These are phyloP conservation scores for Gaertneriomyces semiglobifer DNA, from an alignment of 192 early-diverging fungal genomes.

Conservation along the genomic window DNA sequence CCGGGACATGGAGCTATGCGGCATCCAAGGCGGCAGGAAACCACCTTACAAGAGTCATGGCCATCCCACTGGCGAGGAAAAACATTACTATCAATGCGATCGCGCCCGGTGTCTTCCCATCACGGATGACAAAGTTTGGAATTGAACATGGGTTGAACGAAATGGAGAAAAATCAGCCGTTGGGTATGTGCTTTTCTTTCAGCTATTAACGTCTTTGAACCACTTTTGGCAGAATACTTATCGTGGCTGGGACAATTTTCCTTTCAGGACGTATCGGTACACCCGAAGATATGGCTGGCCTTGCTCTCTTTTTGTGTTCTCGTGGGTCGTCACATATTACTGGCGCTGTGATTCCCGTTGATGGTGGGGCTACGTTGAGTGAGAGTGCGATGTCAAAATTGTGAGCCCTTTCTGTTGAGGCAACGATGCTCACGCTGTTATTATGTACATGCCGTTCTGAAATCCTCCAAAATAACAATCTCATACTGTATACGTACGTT, in stretches of 20 bases:
- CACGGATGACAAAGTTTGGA: conserved; percentile 48
- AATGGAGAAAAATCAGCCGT: conserved; percentile 20
- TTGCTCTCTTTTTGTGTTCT: conserved; percentile 73
- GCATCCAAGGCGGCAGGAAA: conserved; percentile 55
- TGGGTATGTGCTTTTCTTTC: conserved; percentile 24
- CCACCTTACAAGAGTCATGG: conserved; percentile 49
- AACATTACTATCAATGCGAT: conserved; percentile 49
- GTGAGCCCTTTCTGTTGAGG: neutral
- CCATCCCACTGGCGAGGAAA: conserved; percentile 32
- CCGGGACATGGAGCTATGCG: conserved; percentile 45
- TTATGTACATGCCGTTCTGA: no score
- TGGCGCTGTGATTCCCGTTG: conserved; percentile 77
- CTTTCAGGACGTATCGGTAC: conserved; percentile 76
- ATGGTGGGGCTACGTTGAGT: conserved; percentile 64
- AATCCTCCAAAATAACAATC: no score
- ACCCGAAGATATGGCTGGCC: conserved; percentile 82
- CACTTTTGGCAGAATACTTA: conserved; percentile 12
- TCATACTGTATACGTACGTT: no score
- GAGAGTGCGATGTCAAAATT: conserved; percentile 21
- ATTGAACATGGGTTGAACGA: conserved; percentile 28
- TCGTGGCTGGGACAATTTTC: conserved; percentile 5
- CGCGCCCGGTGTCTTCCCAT: conserved; percentile 50
- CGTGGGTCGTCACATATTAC: conserved; percentile 76
- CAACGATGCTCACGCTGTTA: no score
- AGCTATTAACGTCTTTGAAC: neutral